phyloP scores from a whole-genome alignment of 768 basidiomycete genomes.

The Agrocybe pediades region DNA sequence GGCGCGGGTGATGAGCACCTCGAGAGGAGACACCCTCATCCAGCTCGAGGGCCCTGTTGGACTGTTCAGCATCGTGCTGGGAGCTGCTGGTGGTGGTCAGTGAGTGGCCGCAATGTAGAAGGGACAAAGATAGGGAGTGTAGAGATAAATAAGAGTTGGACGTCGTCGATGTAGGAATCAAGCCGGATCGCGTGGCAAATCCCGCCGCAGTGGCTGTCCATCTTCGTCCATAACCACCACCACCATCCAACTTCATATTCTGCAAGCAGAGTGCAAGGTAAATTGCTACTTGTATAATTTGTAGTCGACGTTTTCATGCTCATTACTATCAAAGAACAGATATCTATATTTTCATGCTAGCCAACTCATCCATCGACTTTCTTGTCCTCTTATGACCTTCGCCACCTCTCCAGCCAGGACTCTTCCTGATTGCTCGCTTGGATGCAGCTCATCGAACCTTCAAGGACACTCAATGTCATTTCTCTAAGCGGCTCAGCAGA shows the following conservation, averaged over 20 bases:
- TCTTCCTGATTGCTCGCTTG: conserved; percentile 59
- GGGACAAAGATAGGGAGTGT: not conserved
- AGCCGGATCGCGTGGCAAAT: conserved; percentile 12
- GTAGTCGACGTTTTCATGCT: too few relatives aligned
- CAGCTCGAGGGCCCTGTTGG: conserved; percentile 47
- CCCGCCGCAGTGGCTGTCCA: conserved; percentile 13
- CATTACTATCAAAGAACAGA: too few relatives aligned
- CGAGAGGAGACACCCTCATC: conserved; percentile 62
- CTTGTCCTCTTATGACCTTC: conserved; percentile 43
- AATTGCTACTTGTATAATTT: too few relatives aligned
- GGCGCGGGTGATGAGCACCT: conserved; percentile 75
- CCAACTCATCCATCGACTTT: conserved; percentile 53
- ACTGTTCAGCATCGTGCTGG: conserved; percentile 50
- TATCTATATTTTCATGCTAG: conserved; percentile 37
- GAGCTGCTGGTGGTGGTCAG: not conserved
- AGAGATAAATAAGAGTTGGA: not conserved
- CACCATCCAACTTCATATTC: not conserved
- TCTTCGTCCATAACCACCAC: not conserved
- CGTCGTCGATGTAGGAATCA: conserved; percentile 10
- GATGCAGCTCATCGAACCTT: conserved; percentile 61
- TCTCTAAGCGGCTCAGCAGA: not conserved
- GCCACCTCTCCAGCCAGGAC: conserved; percentile 55
- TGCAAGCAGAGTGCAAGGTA: not conserved
- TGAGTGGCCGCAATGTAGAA: too few relatives aligned
- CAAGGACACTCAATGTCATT: conserved; percentile 6